Evolutionary conservation across 2,329 filamentous ascomycete genomes (phyloP).

Genomic region (Colletotrichum viniferum): DNA sequence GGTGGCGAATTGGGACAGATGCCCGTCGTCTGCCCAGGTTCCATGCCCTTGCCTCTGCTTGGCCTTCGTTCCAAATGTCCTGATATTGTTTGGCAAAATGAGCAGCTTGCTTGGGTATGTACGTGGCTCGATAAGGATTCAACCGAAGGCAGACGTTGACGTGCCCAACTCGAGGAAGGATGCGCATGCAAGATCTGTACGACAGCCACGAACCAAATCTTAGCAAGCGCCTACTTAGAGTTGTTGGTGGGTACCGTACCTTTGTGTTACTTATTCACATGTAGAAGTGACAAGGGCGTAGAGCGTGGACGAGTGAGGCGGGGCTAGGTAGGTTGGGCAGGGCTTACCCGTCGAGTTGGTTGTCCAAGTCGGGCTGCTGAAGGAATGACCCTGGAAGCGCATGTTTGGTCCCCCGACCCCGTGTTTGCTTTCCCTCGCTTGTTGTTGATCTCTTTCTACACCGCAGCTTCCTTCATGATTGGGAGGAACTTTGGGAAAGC

Average conservation of each 20-base stretch:
- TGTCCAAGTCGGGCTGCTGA: neutral
- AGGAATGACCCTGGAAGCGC: neutral
- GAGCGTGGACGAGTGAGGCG: neutral
- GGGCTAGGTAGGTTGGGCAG: neutral
- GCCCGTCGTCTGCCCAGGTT: neutral
- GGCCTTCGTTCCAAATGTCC: neutral
- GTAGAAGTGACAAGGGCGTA: neutral
- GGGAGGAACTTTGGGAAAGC: neutral
- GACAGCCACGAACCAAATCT: neutral
- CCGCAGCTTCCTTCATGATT: neutral
- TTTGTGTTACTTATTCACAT: neutral
- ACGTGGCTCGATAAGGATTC: neutral
- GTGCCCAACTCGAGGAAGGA: neutral
- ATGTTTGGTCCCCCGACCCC: neutral
- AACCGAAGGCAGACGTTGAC: neutral
- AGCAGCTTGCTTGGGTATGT: neutral
- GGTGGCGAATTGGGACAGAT: neutral
- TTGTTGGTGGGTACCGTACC: neutral
- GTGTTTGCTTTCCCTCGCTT: neutral
- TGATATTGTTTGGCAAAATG: neutral
- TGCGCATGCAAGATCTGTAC: neutral
- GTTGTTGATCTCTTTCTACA: neutral
- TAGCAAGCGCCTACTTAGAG: neutral
- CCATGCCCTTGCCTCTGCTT: neutral
- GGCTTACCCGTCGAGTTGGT: neutral